These are phyloP conservation scores for Sclerotinia borealis DNA, from an alignment of 2,329 filamentous ascomycete genomes.

Conservation along the genomic window DNA sequence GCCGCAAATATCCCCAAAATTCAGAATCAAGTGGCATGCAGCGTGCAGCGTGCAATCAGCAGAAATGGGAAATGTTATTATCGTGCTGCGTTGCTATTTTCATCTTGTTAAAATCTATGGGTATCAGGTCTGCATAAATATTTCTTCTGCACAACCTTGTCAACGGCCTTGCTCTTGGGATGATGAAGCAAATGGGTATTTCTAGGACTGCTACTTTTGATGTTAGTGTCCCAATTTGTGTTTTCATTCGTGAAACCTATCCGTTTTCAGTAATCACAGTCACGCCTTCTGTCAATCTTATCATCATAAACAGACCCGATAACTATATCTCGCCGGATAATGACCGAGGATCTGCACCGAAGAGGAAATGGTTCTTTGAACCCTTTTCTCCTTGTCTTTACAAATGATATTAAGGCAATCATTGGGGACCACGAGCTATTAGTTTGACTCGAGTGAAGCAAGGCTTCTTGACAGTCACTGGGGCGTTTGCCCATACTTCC, in stretches of 20 bases:
- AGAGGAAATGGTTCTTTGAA: neutral
- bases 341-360: neutral
- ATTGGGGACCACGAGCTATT: neutral
- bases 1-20: neutral
- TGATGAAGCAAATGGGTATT: neutral
- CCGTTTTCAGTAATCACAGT: neutral
- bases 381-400: neutral
- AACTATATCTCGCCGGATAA: neutral
- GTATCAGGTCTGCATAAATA: neutral
- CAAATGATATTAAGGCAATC: neutral
- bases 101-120: neutral
- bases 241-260: neutral
- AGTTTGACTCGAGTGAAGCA: neutral
- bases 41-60: conserved; percentile 1
- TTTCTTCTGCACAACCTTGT: neutral
- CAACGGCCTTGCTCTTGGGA: neutral
- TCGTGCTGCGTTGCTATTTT: conserved; percentile 1
- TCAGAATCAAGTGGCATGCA: conserved; percentile 6
- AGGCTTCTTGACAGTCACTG: neutral
- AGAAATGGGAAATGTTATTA: neutral
- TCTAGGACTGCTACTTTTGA: neutral
- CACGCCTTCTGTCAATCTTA: neutral
- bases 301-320: neutral
- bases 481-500: neutral
- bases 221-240: neutral